Evolutionary conservation across 2,329 filamentous ascomycete genomes (phyloP), one percentile per base, ranked within the genome.

Genomic region (Albophoma yamanashiensis): DNA sequence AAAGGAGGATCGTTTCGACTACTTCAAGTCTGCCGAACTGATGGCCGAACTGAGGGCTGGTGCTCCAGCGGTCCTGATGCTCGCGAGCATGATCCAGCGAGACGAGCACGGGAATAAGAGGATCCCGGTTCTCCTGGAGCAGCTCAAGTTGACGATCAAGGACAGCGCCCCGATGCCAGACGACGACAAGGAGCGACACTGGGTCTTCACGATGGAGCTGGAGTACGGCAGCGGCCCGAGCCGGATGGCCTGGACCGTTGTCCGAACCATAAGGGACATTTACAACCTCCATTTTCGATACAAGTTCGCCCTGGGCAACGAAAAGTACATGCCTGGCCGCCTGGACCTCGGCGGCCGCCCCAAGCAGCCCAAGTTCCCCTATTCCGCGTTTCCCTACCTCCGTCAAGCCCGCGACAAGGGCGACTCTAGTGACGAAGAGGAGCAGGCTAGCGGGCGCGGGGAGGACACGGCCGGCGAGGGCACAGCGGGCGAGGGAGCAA

Each of bases 31-130:
- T 12, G 92, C 94, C 2, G 94, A 99, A 73, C 80, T 99, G 55
- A 93, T 99, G 84, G 94, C 94, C 1, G 94, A 99, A 74, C 79
- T 99, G 43, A 84, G 94, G 56, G 95, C 94, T 52, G 94, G 92
- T 59, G 91, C 92, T 1, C 94, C 94, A 4, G 94, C 94, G 31
- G 94, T 93, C 25, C 79, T 99, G 61, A 96, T 99, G 74, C 78
- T 99, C 58, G 94, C 94, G 9, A 97, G 92, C 70, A 97, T 97
- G 90, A 94, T 97, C 67, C 94, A 97, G 75, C 84, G 94, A 60
- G 94, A 99, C 67, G 94, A 99, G 74, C 91, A 97, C 67, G 92
- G 93, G 56, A 94, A 96, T 74, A 94, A 91, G 75, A 87, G 92
- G 61, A 96, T 99, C 60, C 94, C 94, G 0, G 92, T 99, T 58